These are phyloP conservation scores for Pleoardoris graminearum DNA, from an alignment of 2,329 filamentous ascomycete species.

Conservation along the genomic window DNA sequence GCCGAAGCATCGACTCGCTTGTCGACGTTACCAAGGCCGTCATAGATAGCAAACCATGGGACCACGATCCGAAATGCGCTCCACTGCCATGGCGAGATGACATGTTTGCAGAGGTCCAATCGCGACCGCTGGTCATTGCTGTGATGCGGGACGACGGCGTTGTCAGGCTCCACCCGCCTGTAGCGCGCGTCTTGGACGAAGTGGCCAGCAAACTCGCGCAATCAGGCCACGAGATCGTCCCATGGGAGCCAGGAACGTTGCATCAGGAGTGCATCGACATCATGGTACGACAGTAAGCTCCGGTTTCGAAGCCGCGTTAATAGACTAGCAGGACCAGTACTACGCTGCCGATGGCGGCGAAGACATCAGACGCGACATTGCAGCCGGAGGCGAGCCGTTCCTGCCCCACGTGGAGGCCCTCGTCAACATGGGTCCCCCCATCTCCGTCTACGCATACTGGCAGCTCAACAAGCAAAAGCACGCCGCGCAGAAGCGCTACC, in stretches of 20 bases:
- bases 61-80: conserved; percentile 56
- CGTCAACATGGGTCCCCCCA: conserved; percentile 53
- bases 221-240: conserved; percentile 59
- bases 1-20: conserved; percentile 57
- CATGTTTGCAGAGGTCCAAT: conserved; percentile 47
- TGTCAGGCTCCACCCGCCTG: conserved; percentile 59
- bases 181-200: conserved; percentile 51
- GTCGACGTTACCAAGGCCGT: conserved; percentile 54
- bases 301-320: not conserved
- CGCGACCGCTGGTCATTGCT: conserved; percentile 54
- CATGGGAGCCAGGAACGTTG: conserved; percentile 55
- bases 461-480: conserved; percentile 64
- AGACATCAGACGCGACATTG: conserved; percentile 61
- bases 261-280: conserved; percentile 61
- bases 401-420: conserved; percentile 57
- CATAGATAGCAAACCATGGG: conserved; percentile 56
- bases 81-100: conserved; percentile 59
- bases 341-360: conserved; percentile 67
- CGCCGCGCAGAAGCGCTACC: conserved; percentile 58
- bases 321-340: conserved; percentile 55
- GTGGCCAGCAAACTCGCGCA: conserved; percentile 45
- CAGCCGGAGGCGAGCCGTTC: conserved; percentile 59
- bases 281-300: conserved; percentile 49
- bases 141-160: conserved; percentile 58
- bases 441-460: conserved; percentile 69